These are phyloP conservation scores for Plasmodium relictum DNA, from an alignment of 169 alveolate species.

Conservation along the genomic window DNA sequence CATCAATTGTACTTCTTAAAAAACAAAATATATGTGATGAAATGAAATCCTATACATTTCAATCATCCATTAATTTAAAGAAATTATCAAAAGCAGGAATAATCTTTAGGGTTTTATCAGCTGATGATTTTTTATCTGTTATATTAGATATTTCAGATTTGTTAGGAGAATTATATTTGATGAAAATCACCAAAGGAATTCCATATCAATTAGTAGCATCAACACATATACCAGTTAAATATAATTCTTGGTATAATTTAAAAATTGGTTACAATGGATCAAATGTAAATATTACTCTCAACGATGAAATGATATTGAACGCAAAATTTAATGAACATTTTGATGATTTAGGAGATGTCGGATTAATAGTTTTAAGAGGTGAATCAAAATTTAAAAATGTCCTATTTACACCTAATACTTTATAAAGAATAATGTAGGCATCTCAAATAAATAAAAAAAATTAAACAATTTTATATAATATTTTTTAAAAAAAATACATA, in stretches of 20 bases:
- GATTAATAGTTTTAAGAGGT: constrained; percentile 58
- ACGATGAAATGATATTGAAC: constrained; percentile 49
- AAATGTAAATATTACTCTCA: constrained; percentile 18
- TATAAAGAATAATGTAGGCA: too few relatives aligned
- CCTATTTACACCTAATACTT: constrained; percentile 1
- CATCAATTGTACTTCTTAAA: constrained; percentile 68
- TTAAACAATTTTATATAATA: too few relatives aligned
- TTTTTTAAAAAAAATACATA: too few relatives aligned
- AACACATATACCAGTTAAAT: constrained; percentile 64
- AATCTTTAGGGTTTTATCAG: constrained; percentile 52
- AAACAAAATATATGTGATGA: constrained; percentile 43
- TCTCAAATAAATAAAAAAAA: constrained; percentile 1
- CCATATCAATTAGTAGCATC: constrained; percentile 72
- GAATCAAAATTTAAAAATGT: constrained; percentile 41
- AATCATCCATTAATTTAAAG: constrained; percentile 28
- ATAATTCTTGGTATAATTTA: constrained; percentile 52
- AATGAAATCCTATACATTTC: constrained; percentile 35
- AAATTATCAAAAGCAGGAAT: constrained; percentile 63
- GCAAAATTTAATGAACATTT: constrained; percentile 26
- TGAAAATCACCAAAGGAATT: constrained; percentile 70
- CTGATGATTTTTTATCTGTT: constrained; percentile 68
- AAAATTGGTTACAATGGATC: constrained; percentile 40
- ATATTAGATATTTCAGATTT: constrained; percentile 50
- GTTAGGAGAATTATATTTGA: constrained; percentile 62
- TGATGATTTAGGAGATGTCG: constrained; percentile 40